These are phyloP conservation scores for Aspergillus alliaceus DNA, from an alignment of 2,329 filamentous ascomycete species.

Conservation along the genomic window DNA sequence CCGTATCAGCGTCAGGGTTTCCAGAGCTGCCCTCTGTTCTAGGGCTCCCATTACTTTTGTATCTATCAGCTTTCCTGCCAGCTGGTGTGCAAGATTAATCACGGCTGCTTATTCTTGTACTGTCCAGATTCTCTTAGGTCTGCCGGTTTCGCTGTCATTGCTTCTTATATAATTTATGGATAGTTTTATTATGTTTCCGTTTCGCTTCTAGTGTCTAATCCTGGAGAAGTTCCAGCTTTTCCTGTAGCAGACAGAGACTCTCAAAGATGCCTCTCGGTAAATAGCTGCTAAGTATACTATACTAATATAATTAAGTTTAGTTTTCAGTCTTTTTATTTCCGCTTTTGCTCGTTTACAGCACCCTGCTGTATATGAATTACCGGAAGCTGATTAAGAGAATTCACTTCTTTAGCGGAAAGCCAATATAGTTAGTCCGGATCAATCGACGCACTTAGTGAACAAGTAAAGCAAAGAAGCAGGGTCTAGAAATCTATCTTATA, in stretches of 20 bases:
- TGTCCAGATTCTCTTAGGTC: constrained; percentile 16
- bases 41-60: too few relatives aligned
- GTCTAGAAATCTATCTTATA: constrained; percentile 12
- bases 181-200: constrained; percentile 9
- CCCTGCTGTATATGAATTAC: constrained; percentile 11
- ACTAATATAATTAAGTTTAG: constrained; percentile 10
- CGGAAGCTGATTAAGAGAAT: constrained; percentile 13
- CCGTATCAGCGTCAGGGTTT: too few relatives aligned
- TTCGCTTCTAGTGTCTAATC: constrained; percentile 11
- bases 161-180: constrained; percentile 19
- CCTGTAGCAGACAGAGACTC: constrained; percentile 1
- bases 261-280: background rate
- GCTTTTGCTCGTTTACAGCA: constrained; percentile 10
- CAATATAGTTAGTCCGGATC: constrained; percentile 10
- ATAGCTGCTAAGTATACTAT: background rate
- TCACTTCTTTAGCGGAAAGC: constrained; percentile 14
- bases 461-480: constrained; percentile 12
- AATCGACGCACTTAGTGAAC: constrained; percentile 14
- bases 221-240: constrained; percentile 12
- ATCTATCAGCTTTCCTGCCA: constrained; percentile 14
- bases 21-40: too few relatives aligned
- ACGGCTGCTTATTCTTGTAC: constrained; percentile 22
- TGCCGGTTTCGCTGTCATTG: constrained; percentile 14
- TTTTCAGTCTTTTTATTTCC: constrained; percentile 11
- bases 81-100: constrained; percentile 20